Percentiles rank a stretch among this genome's conserved stretches.
These are phyloP conservation scores for Cryomyces antarcticus DNA, from an alignment of 495 filamentous ascomycete genomes.

Conservation along the genomic window DNA sequence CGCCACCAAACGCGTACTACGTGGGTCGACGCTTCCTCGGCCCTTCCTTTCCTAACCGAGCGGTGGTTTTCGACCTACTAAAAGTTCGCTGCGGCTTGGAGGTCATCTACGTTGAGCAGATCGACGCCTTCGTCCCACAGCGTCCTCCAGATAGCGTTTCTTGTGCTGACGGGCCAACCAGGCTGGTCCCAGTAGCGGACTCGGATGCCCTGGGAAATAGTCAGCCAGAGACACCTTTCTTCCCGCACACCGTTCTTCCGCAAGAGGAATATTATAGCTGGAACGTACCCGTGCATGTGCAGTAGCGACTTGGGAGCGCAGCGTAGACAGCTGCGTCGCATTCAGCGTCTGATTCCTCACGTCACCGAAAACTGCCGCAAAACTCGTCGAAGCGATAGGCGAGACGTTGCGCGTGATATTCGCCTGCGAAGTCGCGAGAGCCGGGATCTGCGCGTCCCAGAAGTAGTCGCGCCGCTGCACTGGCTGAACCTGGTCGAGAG, in stretches of 20 bases:
- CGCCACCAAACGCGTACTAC: too few relatives aligned
- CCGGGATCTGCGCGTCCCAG: slow-evolving; percentile 36
- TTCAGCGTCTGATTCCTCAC: slow-evolving; percentile 15
- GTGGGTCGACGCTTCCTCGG: too few relatives aligned
- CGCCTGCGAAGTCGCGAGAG: slow-evolving; percentile 22
- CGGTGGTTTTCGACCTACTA: slow-evolving; percentile 7
- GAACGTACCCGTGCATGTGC: slow-evolving; percentile 10
- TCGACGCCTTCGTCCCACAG: slow-evolving; percentile 17
- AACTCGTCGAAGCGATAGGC: slow-evolving; percentile 12
- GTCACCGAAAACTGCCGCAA: slow-evolving; percentile 17
- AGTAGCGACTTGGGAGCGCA: slow-evolving; percentile 17
- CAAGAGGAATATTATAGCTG: too few relatives aligned
- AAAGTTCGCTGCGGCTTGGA: slow-evolving; percentile 20
- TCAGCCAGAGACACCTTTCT: too few relatives aligned
- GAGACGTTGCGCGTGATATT: slow-evolving; percentile 15
- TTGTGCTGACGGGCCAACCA: slow-evolving; percentile 15
- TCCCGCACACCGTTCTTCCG: too few relatives aligned
- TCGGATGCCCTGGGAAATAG: slow-evolving; percentile 12
- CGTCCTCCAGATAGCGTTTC: slow-evolving; percentile 19
- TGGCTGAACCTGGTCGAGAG: slow-evolving; percentile 24
- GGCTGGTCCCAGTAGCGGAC: slow-evolving; percentile 22
- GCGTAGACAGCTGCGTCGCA: slow-evolving; percentile 14
- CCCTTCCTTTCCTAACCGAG: too few relatives aligned
- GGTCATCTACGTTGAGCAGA: slow-evolving; percentile 22
- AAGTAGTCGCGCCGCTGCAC: slow-evolving; percentile 35